These are phyloP conservation scores for Xerocomus cyaneibrunnescens DNA, from an alignment of 1,284 basidiomycete genomes.

Conservation along the genomic window DNA sequence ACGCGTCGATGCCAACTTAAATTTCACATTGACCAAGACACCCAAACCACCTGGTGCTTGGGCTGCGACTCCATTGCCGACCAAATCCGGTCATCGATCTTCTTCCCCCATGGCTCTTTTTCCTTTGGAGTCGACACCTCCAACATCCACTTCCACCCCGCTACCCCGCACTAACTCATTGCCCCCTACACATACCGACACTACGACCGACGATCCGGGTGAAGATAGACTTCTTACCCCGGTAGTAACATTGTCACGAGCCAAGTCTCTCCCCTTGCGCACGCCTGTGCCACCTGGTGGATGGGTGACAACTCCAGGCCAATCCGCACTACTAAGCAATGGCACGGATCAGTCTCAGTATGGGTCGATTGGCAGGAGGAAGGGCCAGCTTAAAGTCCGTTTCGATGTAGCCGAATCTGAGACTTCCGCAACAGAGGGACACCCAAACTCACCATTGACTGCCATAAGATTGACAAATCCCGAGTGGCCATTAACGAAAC, in stretches of 20 bases:
- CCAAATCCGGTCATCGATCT: constrained; percentile 15
- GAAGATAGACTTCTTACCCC: constrained; percentile 44
- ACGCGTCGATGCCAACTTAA: constrained; percentile 21
- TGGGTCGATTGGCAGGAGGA: constrained; percentile 36
- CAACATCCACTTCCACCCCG: constrained; percentile 30
- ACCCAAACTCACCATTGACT: constrained; percentile 26
- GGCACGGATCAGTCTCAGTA: constrained; percentile 31
- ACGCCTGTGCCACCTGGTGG: constrained; percentile 73
- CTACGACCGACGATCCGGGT: constrained; percentile 11
- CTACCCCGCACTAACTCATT: constrained; percentile 29
- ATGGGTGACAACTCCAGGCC: constrained; percentile 63
- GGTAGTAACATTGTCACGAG: constrained; percentile 44
- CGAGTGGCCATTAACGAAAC: constrained; percentile 16
- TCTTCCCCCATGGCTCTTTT: constrained; percentile 28
- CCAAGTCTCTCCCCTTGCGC: constrained; percentile 44
- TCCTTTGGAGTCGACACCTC: constrained; percentile 36
- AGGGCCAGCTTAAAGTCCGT: constrained; percentile 57
- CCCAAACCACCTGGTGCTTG: constrained; percentile 69
- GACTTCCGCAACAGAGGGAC: constrained; percentile 40
- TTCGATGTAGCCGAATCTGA: constrained; percentile 55
- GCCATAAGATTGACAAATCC: constrained; percentile 29
- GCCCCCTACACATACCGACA: constrained; percentile 22
- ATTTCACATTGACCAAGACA: constrained; percentile 52
- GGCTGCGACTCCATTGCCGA: constrained; percentile 55
- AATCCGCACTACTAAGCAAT: constrained; percentile 20